Evolutionary conservation across 1,284 basidiomycete genomes (phyloP).

Genomic region (Melampsora americana): DNA sequence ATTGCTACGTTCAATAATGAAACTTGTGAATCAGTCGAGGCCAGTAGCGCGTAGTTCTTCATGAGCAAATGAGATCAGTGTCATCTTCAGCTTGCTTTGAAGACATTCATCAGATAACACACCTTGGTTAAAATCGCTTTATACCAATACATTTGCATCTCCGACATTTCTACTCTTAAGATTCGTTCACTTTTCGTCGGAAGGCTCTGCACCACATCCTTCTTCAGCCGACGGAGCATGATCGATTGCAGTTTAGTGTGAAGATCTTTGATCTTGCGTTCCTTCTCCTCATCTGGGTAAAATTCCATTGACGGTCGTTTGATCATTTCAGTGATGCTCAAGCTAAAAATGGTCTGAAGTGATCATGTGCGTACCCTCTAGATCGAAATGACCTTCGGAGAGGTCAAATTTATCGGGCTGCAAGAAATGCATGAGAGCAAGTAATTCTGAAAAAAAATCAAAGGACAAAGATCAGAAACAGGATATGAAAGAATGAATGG

Average conservation of each 20-base stretch:
- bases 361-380: conserved; percentile 33
- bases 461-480: not conserved
- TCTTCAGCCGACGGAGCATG: conserved; percentile 93
- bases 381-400: conserved; percentile 44
- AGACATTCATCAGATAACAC: conserved; percentile 53
- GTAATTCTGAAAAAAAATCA: conserved; percentile 65
- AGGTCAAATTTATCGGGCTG: conserved; percentile 90
- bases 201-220: conserved; percentile 92
- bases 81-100: not conserved
- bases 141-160: conserved; percentile 96
- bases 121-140: conserved; percentile 98
- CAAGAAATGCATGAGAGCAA: conserved; percentile 96
- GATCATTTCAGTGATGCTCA: conserved; percentile 39
- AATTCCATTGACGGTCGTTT: no score
- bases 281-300: conserved; percentile 74
- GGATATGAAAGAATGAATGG: not conserved
- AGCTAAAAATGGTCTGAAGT: conserved; percentile 45
- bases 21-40: conserved; percentile 43
- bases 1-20: conserved; percentile 53
- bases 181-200: conserved; percentile 99
- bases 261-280: conserved; percentile 87
- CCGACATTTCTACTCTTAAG: conserved; percentile 94
- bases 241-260: conserved; percentile 88
- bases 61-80: not conserved
- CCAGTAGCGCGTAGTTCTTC: conserved; percentile 16